phyloP scores from a whole-genome alignment of 2,329 filamentous ascomycete genomes.

The Microcyclospora tardicrescens region DNA sequence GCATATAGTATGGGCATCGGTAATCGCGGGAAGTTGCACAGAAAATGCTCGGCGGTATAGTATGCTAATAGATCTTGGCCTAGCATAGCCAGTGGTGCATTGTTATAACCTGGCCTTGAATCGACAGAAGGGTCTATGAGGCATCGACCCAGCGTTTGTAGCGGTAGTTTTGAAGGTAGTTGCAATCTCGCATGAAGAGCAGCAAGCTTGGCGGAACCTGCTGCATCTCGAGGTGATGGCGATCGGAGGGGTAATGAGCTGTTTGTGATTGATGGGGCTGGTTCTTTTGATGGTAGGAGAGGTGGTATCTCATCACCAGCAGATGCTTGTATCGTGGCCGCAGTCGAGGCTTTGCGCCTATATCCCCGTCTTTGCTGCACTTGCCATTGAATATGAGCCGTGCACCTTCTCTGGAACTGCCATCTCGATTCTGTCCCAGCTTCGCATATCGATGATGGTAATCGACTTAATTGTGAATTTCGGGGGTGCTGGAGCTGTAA shows the following conservation, averaged over 20 bases:
- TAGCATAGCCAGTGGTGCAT: slow-evolving; percentile 66
- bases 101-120: slow-evolving; percentile 69
- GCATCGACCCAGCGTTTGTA: slow-evolving; percentile 73
- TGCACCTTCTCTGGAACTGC: too few species aligned
- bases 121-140: slow-evolving; percentile 82
- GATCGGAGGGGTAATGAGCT: slow-evolving; percentile 11
- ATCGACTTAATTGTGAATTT: too few species aligned
- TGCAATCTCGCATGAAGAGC: slow-evolving; percentile 82
- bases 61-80: slow-evolving; percentile 76
- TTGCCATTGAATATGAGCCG: slow-evolving; percentile 4
- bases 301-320: not conserved
- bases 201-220: slow-evolving; percentile 72
- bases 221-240: slow-evolving; percentile 32
- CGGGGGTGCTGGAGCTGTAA: not conserved
- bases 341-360: slow-evolving; percentile 9
- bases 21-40: slow-evolving; percentile 81
- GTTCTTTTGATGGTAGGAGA: slow-evolving; percentile 11
- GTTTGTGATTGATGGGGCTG: slow-evolving; percentile 3
- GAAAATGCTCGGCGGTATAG: slow-evolving; percentile 75
- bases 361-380: slow-evolving; percentile 9
- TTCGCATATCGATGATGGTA: too few species aligned
- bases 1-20: slow-evolving; percentile 80
- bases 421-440: too few species aligned
- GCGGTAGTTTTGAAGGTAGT: slow-evolving; percentile 66
- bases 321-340: slow-evolving; percentile 11